Conservation (phyloP, 164 flowering plant genomes). For the Annona cherimola region DNA sequence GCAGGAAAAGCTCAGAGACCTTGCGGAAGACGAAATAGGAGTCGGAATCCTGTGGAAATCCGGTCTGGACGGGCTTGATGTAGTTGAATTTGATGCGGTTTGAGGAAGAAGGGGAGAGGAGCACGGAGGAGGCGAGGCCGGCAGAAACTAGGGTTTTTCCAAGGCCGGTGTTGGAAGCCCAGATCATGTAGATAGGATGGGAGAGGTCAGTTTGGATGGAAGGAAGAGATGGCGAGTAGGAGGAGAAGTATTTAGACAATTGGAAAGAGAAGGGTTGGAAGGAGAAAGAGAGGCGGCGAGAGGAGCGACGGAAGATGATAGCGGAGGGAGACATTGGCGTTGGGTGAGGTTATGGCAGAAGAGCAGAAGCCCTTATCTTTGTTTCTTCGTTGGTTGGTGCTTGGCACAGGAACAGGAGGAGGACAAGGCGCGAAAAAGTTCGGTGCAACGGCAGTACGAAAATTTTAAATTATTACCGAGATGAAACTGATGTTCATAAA, state of each 20-base stretch:
- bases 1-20: constrained; percentile 37
- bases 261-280: neutral
- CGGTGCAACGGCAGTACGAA: too few relatives aligned
- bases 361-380: too few relatives aligned
- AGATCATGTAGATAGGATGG: constrained; percentile 72
- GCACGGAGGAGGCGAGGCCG: constrained; percentile 63
- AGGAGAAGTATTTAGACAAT: constrained; percentile 3
- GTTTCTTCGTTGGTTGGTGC: too few relatives aligned
- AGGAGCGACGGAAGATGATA: constrained; percentile 12
- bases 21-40: constrained; percentile 63
- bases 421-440: too few relatives aligned
- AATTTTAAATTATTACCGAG: too few relatives aligned
- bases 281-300: neutral
- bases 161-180: constrained; percentile 85
- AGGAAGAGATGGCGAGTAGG: constrained; percentile 5
- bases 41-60: constrained; percentile 91
- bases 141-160: constrained; percentile 95
- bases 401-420: too few relatives aligned
- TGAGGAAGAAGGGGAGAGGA: constrained; percentile 14
- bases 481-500: too few relatives aligned
- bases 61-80: constrained; percentile 90
- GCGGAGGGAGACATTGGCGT: constrained; percentile 12
- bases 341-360: neutral
- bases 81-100: constrained; percentile 40
- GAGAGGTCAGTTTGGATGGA: constrained; percentile 38